Evolutionary conservation across 2,329 filamentous ascomycete genomes (phyloP), one percentile per base, ranked within the genome.

Genomic region (Penicillium psychrosexuale): DNA sequence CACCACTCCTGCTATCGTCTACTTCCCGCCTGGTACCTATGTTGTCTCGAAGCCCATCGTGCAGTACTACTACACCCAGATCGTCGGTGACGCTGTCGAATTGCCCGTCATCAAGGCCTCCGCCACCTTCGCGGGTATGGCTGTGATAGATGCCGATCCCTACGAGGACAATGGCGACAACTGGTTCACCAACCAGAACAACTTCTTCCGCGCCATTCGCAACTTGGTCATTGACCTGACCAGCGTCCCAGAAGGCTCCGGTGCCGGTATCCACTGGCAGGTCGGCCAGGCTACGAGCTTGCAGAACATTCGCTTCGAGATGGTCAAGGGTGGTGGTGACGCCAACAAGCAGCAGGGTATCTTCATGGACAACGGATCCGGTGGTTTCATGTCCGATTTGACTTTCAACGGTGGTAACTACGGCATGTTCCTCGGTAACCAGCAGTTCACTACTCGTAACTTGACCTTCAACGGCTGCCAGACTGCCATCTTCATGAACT

Each of bases 51-150:
- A 80, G 66, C 90, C 93, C 22, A 84, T 97, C 62, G 76, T 91
- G 48, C 88, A 91, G 71, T 88, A 87, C 74, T 97, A 97, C 80
- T 96, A 96, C 78, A 96, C 92, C 9, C 91, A 97, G 72, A 84
- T 97, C 58, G 80, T 97, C 34, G 93, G 93, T 54, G 91, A 97
- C 77, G 85, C 87, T 46, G 69, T 83, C 65, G 79, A 82, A 59
- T 74, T 87, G 13, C 91, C 93, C 0, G 87, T 86, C 0, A 80
- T 97, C 72, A 91, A 93, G 77, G 88, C 88, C 3, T 73, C 84
- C 1, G 71, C 86, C 40, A 78, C 79, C 65, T 99, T 97, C 68
- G 62, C 79, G 2, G 94, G 93, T 44, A 95, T 97, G 78, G 92
- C 89, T 40, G 83, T 97, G 50, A 88, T 99, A 62, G 92, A 97